Percentiles rank a stretch among this genome's conserved stretches.
Evolutionary conservation across 2,329 filamentous ascomycete genomes (phyloP).

Genomic region (Periglandula ipomoeae): DNA sequence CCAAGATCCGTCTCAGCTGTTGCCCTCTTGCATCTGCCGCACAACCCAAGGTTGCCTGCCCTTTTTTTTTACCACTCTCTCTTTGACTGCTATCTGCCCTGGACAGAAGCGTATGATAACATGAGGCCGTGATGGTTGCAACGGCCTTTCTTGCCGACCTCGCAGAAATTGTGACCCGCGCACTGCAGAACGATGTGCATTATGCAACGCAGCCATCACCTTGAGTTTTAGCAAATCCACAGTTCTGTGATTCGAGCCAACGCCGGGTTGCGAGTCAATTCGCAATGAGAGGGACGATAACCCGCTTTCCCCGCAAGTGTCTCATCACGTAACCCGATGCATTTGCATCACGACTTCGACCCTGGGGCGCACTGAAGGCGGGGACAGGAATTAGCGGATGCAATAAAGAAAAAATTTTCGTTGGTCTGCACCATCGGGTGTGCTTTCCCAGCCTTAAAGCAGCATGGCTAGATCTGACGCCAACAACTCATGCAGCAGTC

Average conservation of each 20-base stretch:
- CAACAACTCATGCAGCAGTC: slow-evolving; percentile 2
- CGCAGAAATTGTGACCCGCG: too few species aligned
- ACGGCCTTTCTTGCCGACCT: too few species aligned
- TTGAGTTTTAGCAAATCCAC: background rate
- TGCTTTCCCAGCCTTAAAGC: background rate
- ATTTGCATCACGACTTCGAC: background rate
- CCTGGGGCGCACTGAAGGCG: background rate
- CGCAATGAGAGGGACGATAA: background rate
- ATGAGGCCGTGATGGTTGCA: too few species aligned
- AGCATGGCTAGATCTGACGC: slow-evolving; percentile 2
- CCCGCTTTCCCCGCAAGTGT: background rate
- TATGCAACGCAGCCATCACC: background rate
- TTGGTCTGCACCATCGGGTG: background rate
- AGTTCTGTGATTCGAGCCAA: background rate
- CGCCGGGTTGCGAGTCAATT: background rate
- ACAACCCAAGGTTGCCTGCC: background rate
- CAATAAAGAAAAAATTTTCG: background rate
- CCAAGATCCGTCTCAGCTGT: too few species aligned
- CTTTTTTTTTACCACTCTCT: background rate
- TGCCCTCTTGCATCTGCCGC: too few species aligned
- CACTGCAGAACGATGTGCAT: background rate
- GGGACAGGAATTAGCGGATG: background rate
- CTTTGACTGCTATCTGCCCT: background rate
- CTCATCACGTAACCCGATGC: too few species aligned
- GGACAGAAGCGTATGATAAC: background rate